Conservation (phyloP, 1,139 yeast genomes). For the Geotrichum klebahnii region DNA sequence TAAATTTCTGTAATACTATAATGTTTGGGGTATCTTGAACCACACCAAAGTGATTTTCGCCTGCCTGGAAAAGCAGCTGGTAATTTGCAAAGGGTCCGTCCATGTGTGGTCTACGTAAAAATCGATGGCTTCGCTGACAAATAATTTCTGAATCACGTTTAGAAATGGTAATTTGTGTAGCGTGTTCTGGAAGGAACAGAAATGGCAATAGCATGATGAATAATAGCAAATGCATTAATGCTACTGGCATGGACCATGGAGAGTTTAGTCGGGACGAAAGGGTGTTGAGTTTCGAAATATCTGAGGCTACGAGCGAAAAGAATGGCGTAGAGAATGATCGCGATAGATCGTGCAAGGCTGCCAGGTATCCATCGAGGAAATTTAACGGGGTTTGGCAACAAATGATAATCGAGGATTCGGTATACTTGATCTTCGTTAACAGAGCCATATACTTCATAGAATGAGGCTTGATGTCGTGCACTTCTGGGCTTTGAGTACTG, state of each 20-base stretch:
- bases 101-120: background rate
- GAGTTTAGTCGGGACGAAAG: slow-evolving; percentile 27
- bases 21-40: slow-evolving; percentile 1
- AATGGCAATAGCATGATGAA: slow-evolving; percentile 26
- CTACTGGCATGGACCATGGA: slow-evolving; percentile 31
- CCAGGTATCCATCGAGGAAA: slow-evolving; percentile 10
- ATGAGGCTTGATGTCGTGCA: slow-evolving; percentile 5
- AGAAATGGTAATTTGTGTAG: slow-evolving; percentile 2
- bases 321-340: slow-evolving; percentile 26
- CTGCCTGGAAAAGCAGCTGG: slow-evolving; percentile 7
- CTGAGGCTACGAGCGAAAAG: slow-evolving; percentile 26
- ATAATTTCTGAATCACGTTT: background rate
- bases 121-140: background rate
- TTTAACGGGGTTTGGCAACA: slow-evolving; percentile 12
- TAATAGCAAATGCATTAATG: slow-evolving; percentile 26
- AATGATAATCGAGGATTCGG: background rate
- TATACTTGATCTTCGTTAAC: background rate
- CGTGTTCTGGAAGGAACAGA: slow-evolving; percentile 23
- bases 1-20: slow-evolving; percentile 20
- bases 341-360: slow-evolving; percentile 24
- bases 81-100: slow-evolving; percentile 13
- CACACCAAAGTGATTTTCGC: slow-evolving; percentile 8
- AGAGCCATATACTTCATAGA: background rate
- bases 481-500: background rate
- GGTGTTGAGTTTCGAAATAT: slow-evolving; percentile 24